phyloP scores from a whole-genome alignment of 768 basidiomycete genomes.

The Mycena kentingensis region DNA sequence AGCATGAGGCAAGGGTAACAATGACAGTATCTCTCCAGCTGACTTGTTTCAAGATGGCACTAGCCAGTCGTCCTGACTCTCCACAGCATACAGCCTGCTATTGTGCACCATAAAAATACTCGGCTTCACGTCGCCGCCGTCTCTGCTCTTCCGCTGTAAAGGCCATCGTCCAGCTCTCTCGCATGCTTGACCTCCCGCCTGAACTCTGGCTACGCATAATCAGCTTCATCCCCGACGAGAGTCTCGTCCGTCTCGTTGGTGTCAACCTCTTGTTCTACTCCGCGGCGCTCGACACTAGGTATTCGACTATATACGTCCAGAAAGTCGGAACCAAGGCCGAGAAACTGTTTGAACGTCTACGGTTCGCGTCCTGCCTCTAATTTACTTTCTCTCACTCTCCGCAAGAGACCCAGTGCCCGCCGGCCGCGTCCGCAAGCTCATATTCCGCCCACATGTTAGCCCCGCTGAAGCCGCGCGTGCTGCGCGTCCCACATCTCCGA shows the following conservation, averaged over 20 bases:
- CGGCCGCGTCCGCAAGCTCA: constrained; percentile 26
- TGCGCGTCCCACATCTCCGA: not conserved
- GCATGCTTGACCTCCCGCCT: constrained; percentile 28
- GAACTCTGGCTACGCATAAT: constrained; percentile 38
- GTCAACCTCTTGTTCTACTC: constrained; percentile 38
- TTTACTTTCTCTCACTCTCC: not conserved
- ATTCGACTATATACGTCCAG: constrained; percentile 29
- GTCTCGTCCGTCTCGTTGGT: constrained; percentile 27
- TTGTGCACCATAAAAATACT: no score
- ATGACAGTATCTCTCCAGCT: no score
- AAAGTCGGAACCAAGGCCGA: constrained; percentile 23
- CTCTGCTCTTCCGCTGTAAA: no score
- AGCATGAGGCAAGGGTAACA: no score
- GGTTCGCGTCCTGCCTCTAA: constrained; percentile 17
- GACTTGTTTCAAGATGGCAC: no score
- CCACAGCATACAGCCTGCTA: no score
- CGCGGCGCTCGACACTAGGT: constrained; percentile 33
- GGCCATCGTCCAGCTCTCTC: not conserved
- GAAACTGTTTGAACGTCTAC: constrained; percentile 23
- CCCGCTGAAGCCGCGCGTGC: not conserved
- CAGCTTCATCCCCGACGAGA: constrained; percentile 31
- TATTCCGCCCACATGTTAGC: constrained; percentile 17
- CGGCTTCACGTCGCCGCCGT: no score
- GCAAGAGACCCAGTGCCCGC: constrained; percentile 28
- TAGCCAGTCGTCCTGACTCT: no score